phyloP scores from a whole-genome alignment of 306 rosid species.

The Quercus dentata region DNA sequence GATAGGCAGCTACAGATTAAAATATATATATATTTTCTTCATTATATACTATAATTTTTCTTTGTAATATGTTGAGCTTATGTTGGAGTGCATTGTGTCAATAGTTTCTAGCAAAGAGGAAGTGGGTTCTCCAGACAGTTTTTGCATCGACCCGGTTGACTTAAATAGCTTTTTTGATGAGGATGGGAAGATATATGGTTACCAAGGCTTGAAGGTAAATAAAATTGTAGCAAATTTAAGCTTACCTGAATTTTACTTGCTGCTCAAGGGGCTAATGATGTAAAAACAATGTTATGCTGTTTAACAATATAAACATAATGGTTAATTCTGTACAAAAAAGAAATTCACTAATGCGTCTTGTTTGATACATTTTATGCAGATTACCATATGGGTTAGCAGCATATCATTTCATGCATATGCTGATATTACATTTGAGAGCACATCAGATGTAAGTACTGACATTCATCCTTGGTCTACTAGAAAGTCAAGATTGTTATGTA shows the following conservation, averaged over 20 bases:
- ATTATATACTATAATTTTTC: neutral
- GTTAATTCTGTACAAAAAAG: neutral
- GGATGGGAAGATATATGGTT: constrained; percentile 86
- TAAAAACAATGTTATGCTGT: neutral
- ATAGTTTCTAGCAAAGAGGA: constrained; percentile 77
- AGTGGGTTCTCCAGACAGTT: constrained; percentile 44
- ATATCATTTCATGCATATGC: constrained; percentile 75
- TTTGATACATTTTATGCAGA: constrained; percentile 45
- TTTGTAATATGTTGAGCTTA: neutral
- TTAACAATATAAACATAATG: neutral
- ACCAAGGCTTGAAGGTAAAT: constrained; percentile 74
- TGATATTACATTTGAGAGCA: constrained; percentile 55
- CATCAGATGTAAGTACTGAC: constrained; percentile 70
- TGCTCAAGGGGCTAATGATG: neutral
- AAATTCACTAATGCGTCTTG: neutral
- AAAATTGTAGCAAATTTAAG: neutral
- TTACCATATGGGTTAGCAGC: constrained; percentile 77
- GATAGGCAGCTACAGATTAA: neutral
- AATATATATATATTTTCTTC: neutral
- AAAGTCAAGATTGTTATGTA: neutral
- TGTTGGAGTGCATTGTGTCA: neutral
- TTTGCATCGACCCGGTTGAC: constrained; percentile 58
- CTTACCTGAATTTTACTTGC: neutral
- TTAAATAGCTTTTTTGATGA: constrained; percentile 65
- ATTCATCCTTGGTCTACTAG: constrained; percentile 5